phyloP scores from a whole-genome alignment of 2,329 filamentous ascomycete genomes.

The Stagonosporopsis cucurbitacearum region DNA sequence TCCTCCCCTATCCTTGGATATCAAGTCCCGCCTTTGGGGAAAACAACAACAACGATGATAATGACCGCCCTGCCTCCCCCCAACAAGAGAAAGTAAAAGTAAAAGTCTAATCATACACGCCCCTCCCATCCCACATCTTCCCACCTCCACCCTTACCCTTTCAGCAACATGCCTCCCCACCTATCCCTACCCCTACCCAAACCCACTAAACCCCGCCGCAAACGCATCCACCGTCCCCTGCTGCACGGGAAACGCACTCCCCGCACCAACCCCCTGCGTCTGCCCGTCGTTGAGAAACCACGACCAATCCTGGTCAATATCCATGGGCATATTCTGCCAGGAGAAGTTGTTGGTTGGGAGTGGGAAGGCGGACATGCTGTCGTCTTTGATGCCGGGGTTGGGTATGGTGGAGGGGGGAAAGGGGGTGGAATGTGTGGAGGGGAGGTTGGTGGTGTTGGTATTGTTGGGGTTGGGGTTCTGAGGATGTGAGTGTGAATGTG shows the following conservation, averaged over 20 bases:
- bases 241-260: neutral
- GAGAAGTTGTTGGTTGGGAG: conserved; percentile 46
- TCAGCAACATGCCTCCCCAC: too few relatives aligned
- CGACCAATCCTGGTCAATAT: conserved; percentile 52
- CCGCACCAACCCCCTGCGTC: conserved; percentile 11
- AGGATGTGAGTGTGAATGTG: neutral
- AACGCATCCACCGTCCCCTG: conserved; percentile 6
- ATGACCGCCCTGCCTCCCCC: too few relatives aligned
- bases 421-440: too few relatives aligned
- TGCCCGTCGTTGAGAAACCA: conserved; percentile 48
- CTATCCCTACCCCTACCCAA: neutral
- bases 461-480: neutral
- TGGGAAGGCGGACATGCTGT: conserved; percentile 40
- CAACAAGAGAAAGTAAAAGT: too few relatives aligned
- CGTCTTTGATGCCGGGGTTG: conserved; percentile 37
- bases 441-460: neutral
- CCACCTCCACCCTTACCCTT: neutral
- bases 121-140: neutral
- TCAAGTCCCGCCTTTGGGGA: too few relatives aligned
- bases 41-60: too few relatives aligned
- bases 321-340: conserved; percentile 51
- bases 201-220: conserved; percentile 7
- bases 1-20: too few relatives aligned
- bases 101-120: neutral
- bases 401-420: too few relatives aligned